Evolutionary conservation across 208 protist genomes (phyloP), one percentile per base, ranked within the genome.

Genomic region (Leishmania mexicana): DNA sequence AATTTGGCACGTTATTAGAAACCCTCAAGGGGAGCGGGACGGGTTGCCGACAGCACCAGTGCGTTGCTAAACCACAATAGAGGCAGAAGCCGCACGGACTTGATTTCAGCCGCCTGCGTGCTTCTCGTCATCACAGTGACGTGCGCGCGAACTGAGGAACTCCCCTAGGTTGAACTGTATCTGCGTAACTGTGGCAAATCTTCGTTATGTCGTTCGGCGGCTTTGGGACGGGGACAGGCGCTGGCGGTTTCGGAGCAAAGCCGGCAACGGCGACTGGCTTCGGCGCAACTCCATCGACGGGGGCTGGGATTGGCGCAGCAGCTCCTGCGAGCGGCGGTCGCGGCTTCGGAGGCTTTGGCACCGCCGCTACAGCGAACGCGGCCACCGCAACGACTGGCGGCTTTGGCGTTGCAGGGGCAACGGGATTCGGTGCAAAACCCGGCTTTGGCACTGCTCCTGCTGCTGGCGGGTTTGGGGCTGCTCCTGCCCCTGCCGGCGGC

Each of bases 391-490:
- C 45, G 2, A 28, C 67, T 21, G 42, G 40, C 54, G 89, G 89
- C 4, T 90, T 93, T 38, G 90, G 90, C 40, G 67, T 72, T 42
- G 47, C 81, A 73, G 28, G n/a, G 38, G 31, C 81, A 40, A 40
- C 75, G 10, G 53, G 71, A 8, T 53, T 71, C 10, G 38, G 76
- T 62, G 83, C 83, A 0, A 71, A 71, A 15, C 35, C 10, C 4
- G 88, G 85, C 40, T 90, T 90, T 60, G 87, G 73, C 83, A 28
- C 53, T 38, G 7, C 45, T 8, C 45, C 45, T 49, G 45, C 45
- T 6, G 11, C 67, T 17, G 40, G 38, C 53, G 89, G 89, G 0
- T 90, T 93, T 45, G 90, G 90, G 31, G 67, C 75, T 40, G 47
- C 81, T 58, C 38, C 76, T 17, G 76, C 65, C 17, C 31, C 31